These are phyloP conservation scores for Paraurostyla sp. DNA, from an alignment of 73 alveolate genomes.

Conservation along the genomic window DNA sequence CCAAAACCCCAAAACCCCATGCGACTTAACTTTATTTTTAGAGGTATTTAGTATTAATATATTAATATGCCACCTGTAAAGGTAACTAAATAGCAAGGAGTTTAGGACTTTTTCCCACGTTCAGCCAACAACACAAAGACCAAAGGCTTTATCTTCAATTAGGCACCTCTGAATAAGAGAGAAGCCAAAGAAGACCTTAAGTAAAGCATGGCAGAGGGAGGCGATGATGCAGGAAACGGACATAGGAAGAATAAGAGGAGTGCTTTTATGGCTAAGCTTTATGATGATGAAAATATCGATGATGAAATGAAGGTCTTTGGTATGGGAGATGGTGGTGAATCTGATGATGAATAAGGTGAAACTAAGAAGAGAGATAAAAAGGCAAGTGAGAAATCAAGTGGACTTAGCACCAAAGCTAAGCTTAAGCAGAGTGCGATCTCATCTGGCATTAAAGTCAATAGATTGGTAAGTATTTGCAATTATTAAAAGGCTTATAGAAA, in stretches of 20 bases:
- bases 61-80: background rate
- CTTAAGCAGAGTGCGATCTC: too few species aligned
- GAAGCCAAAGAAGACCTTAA: slow-evolving; percentile 47
- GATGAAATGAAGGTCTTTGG: slow-evolving; percentile 66
- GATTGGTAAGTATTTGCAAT: slow-evolving; percentile 5
- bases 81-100: slow-evolving; percentile 25
- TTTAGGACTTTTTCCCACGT: slow-evolving; percentile 56
- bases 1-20: slow-evolving; percentile 52
- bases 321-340: slow-evolving; percentile 6
- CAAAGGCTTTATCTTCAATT: slow-evolving; percentile 43
- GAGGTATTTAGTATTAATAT: background rate
- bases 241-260: slow-evolving; percentile 4
- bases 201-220: slow-evolving; percentile 11
- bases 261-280: slow-evolving; percentile 23
- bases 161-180: slow-evolving; percentile 55
- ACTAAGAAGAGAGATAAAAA: background rate
- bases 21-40: background rate
- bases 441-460: slow-evolving; percentile 24
- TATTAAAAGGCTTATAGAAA: background rate
- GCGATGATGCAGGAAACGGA: background rate
- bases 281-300: slow-evolving; percentile 28
- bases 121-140: background rate
- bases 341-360: background rate
- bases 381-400: background rate
- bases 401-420: background rate